Evolutionary conservation across 441 rosid species (phyloP).

Genomic region (Populus tomentosa): DNA sequence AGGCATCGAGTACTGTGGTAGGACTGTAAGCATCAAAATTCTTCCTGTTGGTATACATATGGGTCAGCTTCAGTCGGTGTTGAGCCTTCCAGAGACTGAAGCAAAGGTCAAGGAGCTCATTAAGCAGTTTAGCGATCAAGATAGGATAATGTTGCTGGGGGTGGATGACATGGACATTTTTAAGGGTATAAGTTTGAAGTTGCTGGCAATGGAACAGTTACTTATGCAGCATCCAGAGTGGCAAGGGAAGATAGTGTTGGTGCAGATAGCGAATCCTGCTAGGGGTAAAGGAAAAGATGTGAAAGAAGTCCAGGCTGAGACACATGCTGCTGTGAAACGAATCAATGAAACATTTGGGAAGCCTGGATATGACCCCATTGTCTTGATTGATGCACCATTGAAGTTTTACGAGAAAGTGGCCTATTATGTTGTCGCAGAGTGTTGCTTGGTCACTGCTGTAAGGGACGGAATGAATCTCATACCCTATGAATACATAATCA

Average conservation of each 20-base stretch:
- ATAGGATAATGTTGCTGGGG: constrained; percentile 68
- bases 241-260: constrained; percentile 74
- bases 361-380: constrained; percentile 69
- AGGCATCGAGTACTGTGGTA: constrained; percentile 75
- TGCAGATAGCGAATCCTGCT: constrained; percentile 89
- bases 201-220: constrained; percentile 89
- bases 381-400: constrained; percentile 69
- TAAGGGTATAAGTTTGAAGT: constrained; percentile 77
- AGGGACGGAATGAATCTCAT: constrained; percentile 95
- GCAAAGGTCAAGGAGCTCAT: constrained; percentile 58
- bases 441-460: constrained; percentile 85
- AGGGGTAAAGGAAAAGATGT: constrained; percentile 82
- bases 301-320: constrained; percentile 78
- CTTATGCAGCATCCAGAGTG: constrained; percentile 75
- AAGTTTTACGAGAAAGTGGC: constrained; percentile 75
- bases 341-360: constrained; percentile 68
- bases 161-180: constrained; percentile 96
- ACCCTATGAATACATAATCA: constrained; percentile 82
- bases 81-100: constrained; percentile 66
- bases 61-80: constrained; percentile 81
- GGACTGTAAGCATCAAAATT: constrained; percentile 83
- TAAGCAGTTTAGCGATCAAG: constrained; percentile 42
- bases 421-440: constrained; percentile 82
- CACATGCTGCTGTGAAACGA: constrained; percentile 58
- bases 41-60: constrained; percentile 89